A percentile compares a stretch with the other conserved stretches of the same genome.
Evolutionary conservation across 2,329 filamentous ascomycete genomes (phyloP).

Genomic region (Thermothelomyces thermophilus): DNA sequence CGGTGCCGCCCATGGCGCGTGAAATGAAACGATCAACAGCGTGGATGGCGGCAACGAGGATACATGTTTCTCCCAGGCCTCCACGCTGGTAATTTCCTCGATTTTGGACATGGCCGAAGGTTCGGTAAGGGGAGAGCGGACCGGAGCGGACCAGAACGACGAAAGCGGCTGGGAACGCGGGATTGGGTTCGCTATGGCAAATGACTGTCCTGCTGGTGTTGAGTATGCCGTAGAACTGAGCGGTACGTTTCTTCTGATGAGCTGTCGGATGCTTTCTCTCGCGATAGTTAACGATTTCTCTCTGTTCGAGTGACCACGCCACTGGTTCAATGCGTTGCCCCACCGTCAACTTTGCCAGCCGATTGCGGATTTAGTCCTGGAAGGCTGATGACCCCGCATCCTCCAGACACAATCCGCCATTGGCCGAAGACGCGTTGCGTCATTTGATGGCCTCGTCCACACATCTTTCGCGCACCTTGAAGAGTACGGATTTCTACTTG

Average conservation of each 20-base stretch:
- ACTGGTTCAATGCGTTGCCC: slow-evolving; percentile 10
- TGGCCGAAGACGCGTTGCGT: slow-evolving; percentile 23
- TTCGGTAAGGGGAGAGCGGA: neutral
- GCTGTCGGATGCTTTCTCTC: neutral
- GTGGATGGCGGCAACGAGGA: slow-evolving; percentile 60
- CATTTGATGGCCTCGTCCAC: slow-evolving; percentile 12
- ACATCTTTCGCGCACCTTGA: neutral
- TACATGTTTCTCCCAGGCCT: slow-evolving; percentile 65
- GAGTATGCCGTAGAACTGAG: neutral
- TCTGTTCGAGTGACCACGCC: no score
- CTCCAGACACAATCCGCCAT: slow-evolving; percentile 12
- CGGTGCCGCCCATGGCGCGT: slow-evolving; percentile 93
- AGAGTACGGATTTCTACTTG: no score
- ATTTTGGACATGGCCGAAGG: slow-evolving; percentile 61
- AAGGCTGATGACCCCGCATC: neutral
- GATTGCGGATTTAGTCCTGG: slow-evolving; percentile 13
- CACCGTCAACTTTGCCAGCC: slow-evolving; percentile 15
- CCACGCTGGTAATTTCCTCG: slow-evolving; percentile 66
- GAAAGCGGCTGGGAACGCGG: neutral
- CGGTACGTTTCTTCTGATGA: neutral
- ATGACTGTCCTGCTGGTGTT: neutral
- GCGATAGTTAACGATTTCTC: no score
- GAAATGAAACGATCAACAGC: slow-evolving; percentile 84
- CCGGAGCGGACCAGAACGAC: neutral
- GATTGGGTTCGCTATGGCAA: neutral